Evolutionary conservation across 1,284 basidiomycete species (phyloP).

Genomic region (Hymenochaete sp.): DNA sequence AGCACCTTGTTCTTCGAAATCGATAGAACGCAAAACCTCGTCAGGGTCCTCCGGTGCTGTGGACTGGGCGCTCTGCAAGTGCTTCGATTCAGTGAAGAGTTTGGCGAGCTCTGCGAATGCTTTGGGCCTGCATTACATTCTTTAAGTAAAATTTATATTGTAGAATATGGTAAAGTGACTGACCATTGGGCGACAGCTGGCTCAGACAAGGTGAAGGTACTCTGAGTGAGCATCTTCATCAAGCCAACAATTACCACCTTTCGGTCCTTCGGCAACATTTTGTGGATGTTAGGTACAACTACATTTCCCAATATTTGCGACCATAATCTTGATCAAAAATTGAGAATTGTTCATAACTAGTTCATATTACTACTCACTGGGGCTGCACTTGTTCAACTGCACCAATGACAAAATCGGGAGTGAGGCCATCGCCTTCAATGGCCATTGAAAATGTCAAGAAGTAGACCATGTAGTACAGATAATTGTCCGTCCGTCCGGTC

Average conservation of each 20-base stretch:
- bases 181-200: slow-evolving; percentile 66
- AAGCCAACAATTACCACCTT: slow-evolving; percentile 84
- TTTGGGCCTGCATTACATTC: slow-evolving; percentile 42
- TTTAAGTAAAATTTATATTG: not conserved
- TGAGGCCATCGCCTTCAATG: slow-evolving; percentile 62
- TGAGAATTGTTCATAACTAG: slow-evolving; percentile 8
- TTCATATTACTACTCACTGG: slow-evolving; percentile 43
- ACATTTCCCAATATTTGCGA: slow-evolving; percentile 75
- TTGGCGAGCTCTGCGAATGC: slow-evolving; percentile 69
- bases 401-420: slow-evolving; percentile 71
- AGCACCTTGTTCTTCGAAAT: slow-evolving; percentile 81
- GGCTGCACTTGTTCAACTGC: slow-evolving; percentile 81
- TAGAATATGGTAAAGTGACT: slow-evolving; percentile 23
- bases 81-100: slow-evolving; percentile 68
- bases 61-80: slow-evolving; percentile 43
- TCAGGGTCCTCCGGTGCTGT: slow-evolving; percentile 44
- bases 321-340: slow-evolving; percentile 61
- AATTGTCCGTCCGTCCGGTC: slow-evolving; percentile 83
- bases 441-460: slow-evolving; percentile 75
- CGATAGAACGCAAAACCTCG: slow-evolving; percentile 66
- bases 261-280: slow-evolving; percentile 73
- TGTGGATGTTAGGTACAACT: slow-evolving; percentile 74
- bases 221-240: slow-evolving; percentile 71
- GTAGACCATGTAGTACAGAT: slow-evolving; percentile 74
- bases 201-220: slow-evolving; percentile 55